Evolutionary conservation across 495 filamentous ascomycete species (phyloP).

Genomic region (Aspergillus indologenus): DNA sequence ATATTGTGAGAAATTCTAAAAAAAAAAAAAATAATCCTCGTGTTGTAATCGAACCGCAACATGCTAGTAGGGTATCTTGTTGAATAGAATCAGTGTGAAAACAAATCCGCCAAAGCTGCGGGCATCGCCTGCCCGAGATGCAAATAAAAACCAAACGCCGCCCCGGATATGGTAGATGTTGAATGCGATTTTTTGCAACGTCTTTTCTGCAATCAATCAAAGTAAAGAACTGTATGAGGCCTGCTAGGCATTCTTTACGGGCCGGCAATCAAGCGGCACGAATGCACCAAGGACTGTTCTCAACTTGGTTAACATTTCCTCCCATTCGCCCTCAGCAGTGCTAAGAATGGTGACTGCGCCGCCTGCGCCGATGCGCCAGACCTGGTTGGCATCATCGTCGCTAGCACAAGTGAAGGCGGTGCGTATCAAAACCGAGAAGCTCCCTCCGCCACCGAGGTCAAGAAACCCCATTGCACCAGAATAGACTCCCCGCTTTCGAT

Average conservation of each 20-base stretch:
- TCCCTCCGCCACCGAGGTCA: constrained; percentile 77
- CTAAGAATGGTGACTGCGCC: constrained; percentile 84
- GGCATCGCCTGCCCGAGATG: neutral
- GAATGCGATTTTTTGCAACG: neutral
- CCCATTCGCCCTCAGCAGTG: constrained; percentile 72
- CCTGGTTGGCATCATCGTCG: constrained; percentile 49
- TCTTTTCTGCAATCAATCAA: neutral
- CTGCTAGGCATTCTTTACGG: neutral
- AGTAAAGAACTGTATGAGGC: neutral
- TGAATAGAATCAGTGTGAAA: neutral
- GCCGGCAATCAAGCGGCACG: constrained; percentile 17
- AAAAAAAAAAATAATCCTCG: no score
- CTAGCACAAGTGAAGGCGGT: constrained; percentile 66
- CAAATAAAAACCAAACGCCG: neutral
- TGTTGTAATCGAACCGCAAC: neutral
- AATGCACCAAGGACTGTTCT: constrained; percentile 59
- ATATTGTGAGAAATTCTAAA: neutral
- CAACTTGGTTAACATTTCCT: constrained; percentile 88
- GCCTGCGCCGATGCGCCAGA: constrained; percentile 83
- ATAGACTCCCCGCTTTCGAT: constrained; percentile 69
- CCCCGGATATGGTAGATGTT: neutral
- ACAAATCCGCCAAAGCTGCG: neutral
- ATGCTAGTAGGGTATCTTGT: constrained; percentile 3
- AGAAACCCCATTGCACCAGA: constrained; percentile 88
- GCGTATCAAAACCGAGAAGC: constrained; percentile 85